A percentile compares a stretch with the other conserved stretches of the same genome.
phyloP scores from a whole-genome alignment of 78 protist genomes.

The Anaeramoeba flamelloides region DNA sequence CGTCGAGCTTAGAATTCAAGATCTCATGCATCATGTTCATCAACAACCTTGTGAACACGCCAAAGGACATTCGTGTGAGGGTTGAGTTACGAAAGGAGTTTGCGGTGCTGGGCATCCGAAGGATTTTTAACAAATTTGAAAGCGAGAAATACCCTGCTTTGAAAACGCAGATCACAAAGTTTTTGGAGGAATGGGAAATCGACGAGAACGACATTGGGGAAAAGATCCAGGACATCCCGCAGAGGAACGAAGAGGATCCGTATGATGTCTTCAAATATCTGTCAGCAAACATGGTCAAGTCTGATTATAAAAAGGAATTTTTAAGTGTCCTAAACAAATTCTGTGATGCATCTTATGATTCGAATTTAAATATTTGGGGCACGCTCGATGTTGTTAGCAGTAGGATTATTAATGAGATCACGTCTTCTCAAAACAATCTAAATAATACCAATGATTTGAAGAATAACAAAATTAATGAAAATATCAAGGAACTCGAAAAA shows the following conservation, averaged over 20 bases:
- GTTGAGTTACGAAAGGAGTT: background rate
- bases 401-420: background rate
- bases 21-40: background rate
- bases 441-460: too few species aligned
- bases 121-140: background rate
- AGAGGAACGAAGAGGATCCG: background rate
- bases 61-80: background rate
- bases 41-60: background rate
- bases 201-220: background rate
- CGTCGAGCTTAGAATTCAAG: background rate
- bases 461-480: too few species aligned
- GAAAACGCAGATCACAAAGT: background rate
- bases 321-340: background rate
- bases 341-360: background rate
- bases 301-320: background rate
- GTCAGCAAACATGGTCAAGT: background rate
- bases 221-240: background rate
- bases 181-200: background rate
- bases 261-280: background rate
- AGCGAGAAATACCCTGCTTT: background rate
- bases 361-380: background rate
- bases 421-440: too few species aligned
- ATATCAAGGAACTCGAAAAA: background rate
- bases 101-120: background rate
- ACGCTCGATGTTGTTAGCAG: background rate